Conservation (phyloP, 2,329 filamentous ascomycete species). For the Hypoxylon sp. region DNA sequence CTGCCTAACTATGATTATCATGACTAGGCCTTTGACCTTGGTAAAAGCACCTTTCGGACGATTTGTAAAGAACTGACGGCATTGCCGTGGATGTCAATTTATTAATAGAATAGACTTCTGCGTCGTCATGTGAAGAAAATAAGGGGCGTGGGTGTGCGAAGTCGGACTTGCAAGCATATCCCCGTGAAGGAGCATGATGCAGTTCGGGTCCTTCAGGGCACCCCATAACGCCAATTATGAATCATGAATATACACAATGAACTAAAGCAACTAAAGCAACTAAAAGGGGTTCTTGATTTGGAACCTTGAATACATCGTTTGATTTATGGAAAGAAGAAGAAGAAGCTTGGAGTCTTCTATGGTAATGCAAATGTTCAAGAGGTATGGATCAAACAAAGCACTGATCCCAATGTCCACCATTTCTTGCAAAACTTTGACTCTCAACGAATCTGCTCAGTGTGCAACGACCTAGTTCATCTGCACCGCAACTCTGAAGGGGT, state of each 20-base stretch:
- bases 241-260: slow-evolving; percentile 19
- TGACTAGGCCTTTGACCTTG: no score
- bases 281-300: slow-evolving; percentile 7
- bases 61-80: slow-evolving; percentile 16
- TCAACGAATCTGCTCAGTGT: slow-evolving; percentile 74
- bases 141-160: neutral
- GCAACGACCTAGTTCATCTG: slow-evolving; percentile 76
- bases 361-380: no score
- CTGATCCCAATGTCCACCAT: slow-evolving; percentile 75
- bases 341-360: no score
- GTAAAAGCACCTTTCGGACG: slow-evolving; percentile 7
- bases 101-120: slow-evolving; percentile 29
- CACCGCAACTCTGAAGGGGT: slow-evolving; percentile 73
- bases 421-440: slow-evolving; percentile 76
- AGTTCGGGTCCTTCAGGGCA: slow-evolving; percentile 1
- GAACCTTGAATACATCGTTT: slow-evolving; percentile 10
- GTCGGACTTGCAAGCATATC: slow-evolving; percentile 9
- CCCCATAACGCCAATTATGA: slow-evolving; percentile 7
- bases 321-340: slow-evolving; percentile 15
- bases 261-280: slow-evolving; percentile 15
- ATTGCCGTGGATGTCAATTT: slow-evolving; percentile 8
- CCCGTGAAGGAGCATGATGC: slow-evolving; percentile 8
- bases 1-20: slow-evolving; percentile 23
- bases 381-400: slow-evolving; percentile 60
- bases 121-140: slow-evolving; percentile 11